Evolutionary conservation across 331 rosid species (phyloP), one percentile per base, ranked within the genome.

Genomic region (Cydonia oblonga): DNA sequence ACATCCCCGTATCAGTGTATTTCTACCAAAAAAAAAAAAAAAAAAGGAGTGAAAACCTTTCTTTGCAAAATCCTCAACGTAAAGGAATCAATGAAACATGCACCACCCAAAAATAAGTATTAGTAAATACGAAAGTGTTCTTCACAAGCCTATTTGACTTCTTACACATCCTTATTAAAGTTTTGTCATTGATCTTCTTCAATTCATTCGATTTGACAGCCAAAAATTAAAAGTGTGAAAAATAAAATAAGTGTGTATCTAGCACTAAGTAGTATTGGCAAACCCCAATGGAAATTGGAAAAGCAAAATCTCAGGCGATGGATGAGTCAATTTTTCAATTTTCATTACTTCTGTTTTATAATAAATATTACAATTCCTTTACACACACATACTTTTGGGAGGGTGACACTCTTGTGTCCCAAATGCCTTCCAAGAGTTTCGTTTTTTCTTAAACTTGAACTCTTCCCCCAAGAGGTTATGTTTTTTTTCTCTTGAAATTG

Each of bases 401-500:
- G 68, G 82, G 16, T 7, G 26, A 6, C 23, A n/a, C n/a, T n/a
- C n/a, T n/a, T n/a, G n/a, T n/a, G n/a, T n/a, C n/a, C n/a, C n/a
- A n/a, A n/a, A n/a, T n/a, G n/a, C n/a, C n/a, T n/a, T n/a, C n/a
- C n/a, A n/a, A n/a, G n/a, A n/a, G n/a, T n/a, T n/a, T n/a, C n/a
- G n/a, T n/a, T 11, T 40, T 66, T 28, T 49, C 54, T 49, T n/a
- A 61, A 40, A 25, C 51, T 19, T 25, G 25, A 19, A 38, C 60
- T 58, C 30, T 18, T 18, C 54, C 38, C 19, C 14, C 14, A 12
- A 49, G 40, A 24, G 63, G 5, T 30, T 42, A 9, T 25, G 59
- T 72, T 42, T 28, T 66, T 25, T 13, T 25, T 15, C 79, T 40
- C 79, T 40, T 57, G 62, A 57, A 44, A 58, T 32, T 58, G 79